Evolutionary conservation across 2,329 filamentous ascomycete genomes (phyloP).

Genomic region (Trichophaea hybrida): DNA sequence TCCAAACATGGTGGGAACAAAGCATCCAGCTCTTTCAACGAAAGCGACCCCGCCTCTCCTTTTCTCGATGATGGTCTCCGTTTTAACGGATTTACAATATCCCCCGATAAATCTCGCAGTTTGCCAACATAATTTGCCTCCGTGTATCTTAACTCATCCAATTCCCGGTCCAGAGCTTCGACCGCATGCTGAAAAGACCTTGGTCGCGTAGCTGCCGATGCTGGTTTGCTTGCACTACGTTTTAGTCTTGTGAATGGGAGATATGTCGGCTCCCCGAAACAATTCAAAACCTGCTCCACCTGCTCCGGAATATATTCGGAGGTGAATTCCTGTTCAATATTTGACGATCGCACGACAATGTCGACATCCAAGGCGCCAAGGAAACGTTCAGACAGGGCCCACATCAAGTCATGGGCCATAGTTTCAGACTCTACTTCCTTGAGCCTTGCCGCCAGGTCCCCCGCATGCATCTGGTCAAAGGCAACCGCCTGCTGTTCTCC

Average conservation of each 20-base stretch:
- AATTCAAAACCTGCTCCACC: constrained; percentile 52
- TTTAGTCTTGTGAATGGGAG: constrained; percentile 71
- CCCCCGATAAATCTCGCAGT: constrained; percentile 65
- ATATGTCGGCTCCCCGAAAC: constrained; percentile 71
- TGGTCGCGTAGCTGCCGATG: constrained; percentile 60
- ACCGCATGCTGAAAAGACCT: constrained; percentile 72
- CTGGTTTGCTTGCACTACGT: constrained; percentile 75
- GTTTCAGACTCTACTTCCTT: constrained; percentile 65
- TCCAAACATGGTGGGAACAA: constrained; percentile 73
- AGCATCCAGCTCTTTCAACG: constrained; percentile 54
- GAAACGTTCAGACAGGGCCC: constrained; percentile 65
- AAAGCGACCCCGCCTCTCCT: constrained; percentile 35
- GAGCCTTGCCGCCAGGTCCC: constrained; percentile 76
- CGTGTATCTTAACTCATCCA: constrained; percentile 81
- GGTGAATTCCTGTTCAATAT: constrained; percentile 39
- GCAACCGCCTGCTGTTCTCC: constrained; percentile 45
- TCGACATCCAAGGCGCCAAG: constrained; percentile 79
- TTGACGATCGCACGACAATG: constrained; percentile 53
- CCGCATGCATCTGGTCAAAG: constrained; percentile 86
- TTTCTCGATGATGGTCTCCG: constrained; percentile 5
- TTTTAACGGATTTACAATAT: constrained; percentile 46
- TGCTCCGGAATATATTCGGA: constrained; percentile 46
- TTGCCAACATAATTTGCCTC: constrained; percentile 90
- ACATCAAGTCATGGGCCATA: constrained; percentile 56
- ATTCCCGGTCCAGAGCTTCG: constrained; percentile 68